Base-by-base conservation (phyloP, 768 basidiomycete genomes). In the Asterophora lycoperdoides region DNA sequence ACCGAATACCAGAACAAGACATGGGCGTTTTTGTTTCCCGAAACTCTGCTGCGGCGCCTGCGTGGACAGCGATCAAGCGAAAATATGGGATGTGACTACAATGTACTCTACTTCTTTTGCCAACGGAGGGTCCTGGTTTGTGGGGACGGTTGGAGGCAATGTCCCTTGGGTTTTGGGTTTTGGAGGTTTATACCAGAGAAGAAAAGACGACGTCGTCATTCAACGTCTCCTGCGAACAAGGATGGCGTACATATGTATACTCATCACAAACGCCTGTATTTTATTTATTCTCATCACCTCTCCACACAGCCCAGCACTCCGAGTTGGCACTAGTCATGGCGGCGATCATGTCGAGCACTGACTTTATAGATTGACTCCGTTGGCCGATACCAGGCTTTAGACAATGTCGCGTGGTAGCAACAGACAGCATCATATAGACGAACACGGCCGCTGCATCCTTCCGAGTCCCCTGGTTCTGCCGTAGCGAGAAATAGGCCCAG, bases 1-100 rank as follows among this genome's bases (percentile, higher is more conserved):
- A 92, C 62, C 86, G 89, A 56, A 84, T 92, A 51, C 83, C 84
- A 20, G 89, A 92, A 65, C 80, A 83, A 51, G 89, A 92, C 61
- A 92, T 92, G 89, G 81, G 80, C 50, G 73, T 77, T 26, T 92
- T 92, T 60, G 83, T 86, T 26, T 60, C 72, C 11, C 73, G 72
- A 32, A 75, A 86, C 58, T 64, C 75, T 37, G 69, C 75, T n/a
- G 86, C 78, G 36, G 80, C 75, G 8, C 76, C 85, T 15, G 83
- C 84, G 5, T 92, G 89, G 89, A 68, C 71, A 41, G 83, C 88
- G 38, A 69, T 92, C 51, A 83, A 80, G 67, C 76, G 78, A 68
- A 89, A 84, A 61, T 89, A 89, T 59, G 78, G 84, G 60, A 75
- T 81, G 69, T 75, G 56, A 74, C 43, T 23, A 9, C 17, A 36